Conservation (phyloP, 202 grass and related monocot species). For the Schoenoplectus tabernaemontani region DNA sequence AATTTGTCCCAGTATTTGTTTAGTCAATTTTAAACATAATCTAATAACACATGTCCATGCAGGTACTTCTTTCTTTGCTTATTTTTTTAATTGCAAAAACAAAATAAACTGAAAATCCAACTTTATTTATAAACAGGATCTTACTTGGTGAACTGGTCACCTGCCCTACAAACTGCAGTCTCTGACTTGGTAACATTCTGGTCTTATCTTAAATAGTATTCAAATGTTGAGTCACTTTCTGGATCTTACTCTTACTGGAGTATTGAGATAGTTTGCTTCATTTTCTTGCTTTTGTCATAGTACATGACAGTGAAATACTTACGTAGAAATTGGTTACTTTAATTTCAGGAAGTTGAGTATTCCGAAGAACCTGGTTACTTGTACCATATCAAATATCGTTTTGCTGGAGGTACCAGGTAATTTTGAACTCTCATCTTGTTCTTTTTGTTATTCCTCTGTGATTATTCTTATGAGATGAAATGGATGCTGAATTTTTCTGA, state of each 20-base stretch:
- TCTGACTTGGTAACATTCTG: slow-evolving; percentile 68
- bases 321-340: neutral
- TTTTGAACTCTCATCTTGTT: slow-evolving; percentile 1
- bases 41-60: neutral
- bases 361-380: slow-evolving; percentile 88
- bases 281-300: neutral
- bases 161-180: slow-evolving; percentile 83
- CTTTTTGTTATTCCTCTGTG: slow-evolving; percentile 17
- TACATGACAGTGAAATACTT: neutral
- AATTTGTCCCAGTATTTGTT: slow-evolving; percentile 24
- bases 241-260: slow-evolving; percentile 5
- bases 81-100: slow-evolving; percentile 1
- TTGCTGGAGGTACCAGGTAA: slow-evolving; percentile 87
- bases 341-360: slow-evolving; percentile 88
- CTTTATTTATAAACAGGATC: slow-evolving; percentile 53
- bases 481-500: neutral
- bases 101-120: slow-evolving; percentile 17
- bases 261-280: neutral
- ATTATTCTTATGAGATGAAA: slow-evolving; percentile 13
- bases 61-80: neutral
- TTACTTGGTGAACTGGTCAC: slow-evolving; percentile 99
- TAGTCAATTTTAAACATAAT: slow-evolving; percentile 4
- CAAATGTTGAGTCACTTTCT: neutral
- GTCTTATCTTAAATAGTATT: neutral
- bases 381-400: slow-evolving; percentile 88